A percentile compares a stretch with the other conserved stretches of the same genome.
Conservation (phyloP, 2,329 filamentous ascomycete species). For the Alternaria postmessia region DNA sequence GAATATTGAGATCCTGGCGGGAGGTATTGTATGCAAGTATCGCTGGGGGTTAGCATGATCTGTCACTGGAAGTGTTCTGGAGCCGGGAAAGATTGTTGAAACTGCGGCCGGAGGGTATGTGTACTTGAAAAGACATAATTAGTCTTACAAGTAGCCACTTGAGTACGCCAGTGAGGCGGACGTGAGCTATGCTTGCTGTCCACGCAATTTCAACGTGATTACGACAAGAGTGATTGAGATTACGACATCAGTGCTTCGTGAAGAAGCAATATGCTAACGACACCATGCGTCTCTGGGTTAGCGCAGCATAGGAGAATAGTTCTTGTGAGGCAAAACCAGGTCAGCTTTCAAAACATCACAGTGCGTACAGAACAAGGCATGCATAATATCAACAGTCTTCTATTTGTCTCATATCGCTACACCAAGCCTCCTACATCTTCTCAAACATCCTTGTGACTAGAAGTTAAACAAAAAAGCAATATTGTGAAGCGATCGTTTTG, state of each 20-base stretch:
- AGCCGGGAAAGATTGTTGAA: no score
- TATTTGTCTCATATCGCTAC: slow-evolving; percentile 13
- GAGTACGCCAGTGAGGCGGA: background rate
- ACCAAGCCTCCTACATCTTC: slow-evolving; percentile 20
- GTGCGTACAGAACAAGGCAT: background rate
- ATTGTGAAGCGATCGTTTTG: slow-evolving; percentile 8
- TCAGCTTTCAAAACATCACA: background rate
- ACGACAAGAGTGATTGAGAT: background rate
- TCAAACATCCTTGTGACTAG: slow-evolving; percentile 4
- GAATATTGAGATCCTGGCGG: background rate
- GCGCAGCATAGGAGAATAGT: background rate
- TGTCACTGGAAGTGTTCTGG: slow-evolving; percentile 1
- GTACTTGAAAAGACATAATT: background rate
- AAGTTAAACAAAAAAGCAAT: slow-evolving; percentile 20
- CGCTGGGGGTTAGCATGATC: background rate
- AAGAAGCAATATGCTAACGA: background rate
- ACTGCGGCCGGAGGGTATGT: no score
- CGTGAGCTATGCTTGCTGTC: background rate
- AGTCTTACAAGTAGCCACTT: background rate
- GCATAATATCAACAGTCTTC: background rate
- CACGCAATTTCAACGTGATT: background rate
- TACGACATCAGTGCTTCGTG: background rate
- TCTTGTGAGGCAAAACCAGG: background rate
- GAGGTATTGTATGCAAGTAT: background rate
- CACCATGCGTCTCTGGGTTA: background rate